Evolutionary conservation across 2,329 filamentous ascomycete genomes (phyloP).

Genomic region (Aspergillus amoenus): DNA sequence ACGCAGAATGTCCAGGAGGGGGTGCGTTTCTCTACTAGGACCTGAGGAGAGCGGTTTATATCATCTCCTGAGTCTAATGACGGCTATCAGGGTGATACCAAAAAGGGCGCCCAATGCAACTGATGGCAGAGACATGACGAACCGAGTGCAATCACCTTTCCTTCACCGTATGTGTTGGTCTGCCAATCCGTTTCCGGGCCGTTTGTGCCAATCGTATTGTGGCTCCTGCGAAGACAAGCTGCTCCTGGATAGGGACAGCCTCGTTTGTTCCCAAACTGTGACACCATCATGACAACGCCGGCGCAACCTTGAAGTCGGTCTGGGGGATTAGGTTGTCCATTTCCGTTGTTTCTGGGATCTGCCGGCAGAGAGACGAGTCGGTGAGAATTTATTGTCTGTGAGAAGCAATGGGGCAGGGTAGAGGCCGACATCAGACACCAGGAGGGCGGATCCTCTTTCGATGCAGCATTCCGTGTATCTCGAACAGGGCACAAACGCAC

Average conservation of each 20-base stretch:
- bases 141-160: conserved; percentile 12
- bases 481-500: conserved; percentile 16
- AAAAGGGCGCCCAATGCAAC: conserved; percentile 18
- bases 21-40: background rate
- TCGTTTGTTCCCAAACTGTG: conserved; percentile 22
- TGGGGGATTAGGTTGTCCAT: conserved; percentile 6
- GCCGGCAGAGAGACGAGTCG: conserved; percentile 15
- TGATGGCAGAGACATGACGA: conserved; percentile 14
- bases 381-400: conserved; percentile 16
- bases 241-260: conserved; percentile 10
- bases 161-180: conserved; percentile 16
- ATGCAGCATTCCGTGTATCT: conserved; percentile 9
- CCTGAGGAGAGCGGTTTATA: conserved; percentile 11
- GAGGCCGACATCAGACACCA: background rate
- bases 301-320: conserved; percentile 20
- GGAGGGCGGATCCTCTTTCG: background rate
- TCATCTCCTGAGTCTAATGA: conserved; percentile 7
- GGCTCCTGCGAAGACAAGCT: conserved; percentile 18
- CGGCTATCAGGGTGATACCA: conserved; percentile 20
- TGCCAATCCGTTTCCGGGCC: conserved; percentile 14
- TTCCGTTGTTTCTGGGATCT: conserved; percentile 8
- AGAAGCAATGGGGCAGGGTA: conserved; percentile 1
- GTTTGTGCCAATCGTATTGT: conserved; percentile 24
- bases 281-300: conserved; percentile 22
- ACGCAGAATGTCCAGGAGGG: background rate